phyloP scores from a whole-genome alignment of 208 protist genomes.

The Porcisia hertigi region DNA sequence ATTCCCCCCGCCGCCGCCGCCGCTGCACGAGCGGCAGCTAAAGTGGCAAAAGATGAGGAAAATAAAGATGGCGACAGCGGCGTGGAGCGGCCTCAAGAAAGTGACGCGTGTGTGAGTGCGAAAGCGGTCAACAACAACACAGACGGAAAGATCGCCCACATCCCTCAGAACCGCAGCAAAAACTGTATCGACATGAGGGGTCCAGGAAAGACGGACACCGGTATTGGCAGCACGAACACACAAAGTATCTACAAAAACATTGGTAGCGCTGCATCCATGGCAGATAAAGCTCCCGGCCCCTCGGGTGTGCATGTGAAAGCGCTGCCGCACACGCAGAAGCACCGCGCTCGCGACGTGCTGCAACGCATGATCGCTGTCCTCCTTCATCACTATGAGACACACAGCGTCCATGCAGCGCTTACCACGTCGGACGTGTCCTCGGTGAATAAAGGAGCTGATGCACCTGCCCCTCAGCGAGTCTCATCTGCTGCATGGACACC shows the following conservation, averaged over 20 bases:
- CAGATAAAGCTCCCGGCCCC: background rate
- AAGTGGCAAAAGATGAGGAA: background rate
- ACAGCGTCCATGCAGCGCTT: background rate
- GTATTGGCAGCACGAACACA: background rate
- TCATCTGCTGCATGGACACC: conserved; percentile 35
- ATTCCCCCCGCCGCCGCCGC: background rate
- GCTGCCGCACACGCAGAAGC: conserved; percentile 13
- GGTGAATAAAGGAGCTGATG: background rate
- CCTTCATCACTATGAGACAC: conserved; percentile 24
- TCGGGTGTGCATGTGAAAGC: background rate
- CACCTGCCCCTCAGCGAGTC: background rate
- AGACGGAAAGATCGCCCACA: background rate
- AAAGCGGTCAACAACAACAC: background rate
- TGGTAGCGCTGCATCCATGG: background rate
- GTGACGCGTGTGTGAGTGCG: background rate
- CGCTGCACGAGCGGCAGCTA: background rate
- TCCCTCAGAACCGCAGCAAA: background rate
- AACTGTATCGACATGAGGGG: background rate
- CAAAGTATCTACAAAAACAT: background rate
- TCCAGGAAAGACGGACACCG: background rate
- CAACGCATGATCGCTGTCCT: conserved; percentile 33
- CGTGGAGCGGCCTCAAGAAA: background rate
- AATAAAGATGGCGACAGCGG: background rate
- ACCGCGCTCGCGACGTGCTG: conserved; percentile 31
- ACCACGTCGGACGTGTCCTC: background rate